Evolutionary conservation across 495 filamentous ascomycete species (phyloP), one percentile per base, ranked within the genome.

Genomic region (Penicillium flavigenum): DNA sequence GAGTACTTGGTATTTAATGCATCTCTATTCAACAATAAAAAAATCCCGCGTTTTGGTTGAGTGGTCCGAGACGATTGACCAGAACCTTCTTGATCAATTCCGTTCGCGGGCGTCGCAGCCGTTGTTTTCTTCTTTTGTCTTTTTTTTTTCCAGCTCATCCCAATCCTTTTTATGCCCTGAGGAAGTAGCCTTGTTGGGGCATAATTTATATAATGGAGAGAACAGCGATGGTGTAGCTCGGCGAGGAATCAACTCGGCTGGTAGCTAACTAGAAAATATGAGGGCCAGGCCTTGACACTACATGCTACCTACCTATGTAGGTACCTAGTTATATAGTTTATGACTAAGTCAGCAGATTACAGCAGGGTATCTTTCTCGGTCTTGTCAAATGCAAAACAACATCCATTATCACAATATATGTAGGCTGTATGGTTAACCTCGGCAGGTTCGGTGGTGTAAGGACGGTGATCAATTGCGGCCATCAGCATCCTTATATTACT

Each of bases 401-500:
- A 20, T 17, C 7, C 16, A 50, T 10, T 38, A 26, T 46, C 19
- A n/a, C 45, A 51, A 57, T 54, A 64, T 53, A 64, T 53, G 61
- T 57, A 58, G 47, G 52, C 54, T 60, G 56, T 50, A 57, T 49
- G 62, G 56, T 61, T 68, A 62, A 74, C 74, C 74, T 75, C 72
- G 74, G 74, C 62, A 68, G 72, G 61, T 55, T 64, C 67, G 66
- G 63, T 57, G 51, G 57, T 63, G 12, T 7, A 3, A 1, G 4
- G 44, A 32, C 51, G 16, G 51, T 6, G 0, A 16, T 0, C 9
- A 44, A 26, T 32, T 31, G 51, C 51, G 51, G 51, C 51, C 51
- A 44, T 22, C 9, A 17, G 14, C 24, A 47, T 9, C 24, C 14
- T 7, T 0, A 26, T 27, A 29, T 17, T 7, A 14, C 14, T 17